A percentile compares a stretch with the other conserved stretches of the same genome.
phyloP scores from a whole-genome alignment of 1,284 basidiomycete genomes.

The Leccinum subrobustum region DNA sequence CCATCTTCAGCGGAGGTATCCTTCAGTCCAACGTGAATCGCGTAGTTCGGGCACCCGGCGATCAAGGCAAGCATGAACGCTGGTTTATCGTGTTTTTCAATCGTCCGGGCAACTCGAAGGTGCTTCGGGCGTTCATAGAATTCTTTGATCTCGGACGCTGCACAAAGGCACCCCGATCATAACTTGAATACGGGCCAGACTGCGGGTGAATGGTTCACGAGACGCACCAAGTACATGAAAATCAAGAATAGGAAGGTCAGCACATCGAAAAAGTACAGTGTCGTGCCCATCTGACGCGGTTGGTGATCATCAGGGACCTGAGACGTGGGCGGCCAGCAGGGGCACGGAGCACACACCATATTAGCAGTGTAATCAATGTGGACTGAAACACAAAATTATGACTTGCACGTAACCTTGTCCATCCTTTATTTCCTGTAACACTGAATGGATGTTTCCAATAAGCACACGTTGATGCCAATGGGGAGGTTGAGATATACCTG shows the following conservation, averaged over 20 bases:
- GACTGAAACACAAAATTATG: not conserved
- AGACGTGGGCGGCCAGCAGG: not conserved
- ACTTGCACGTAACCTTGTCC: not conserved
- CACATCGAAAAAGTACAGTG: not conserved
- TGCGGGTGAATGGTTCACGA: not conserved
- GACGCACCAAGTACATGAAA: not conserved
- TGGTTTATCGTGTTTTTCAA: not conserved
- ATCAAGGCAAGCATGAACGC: not conserved
- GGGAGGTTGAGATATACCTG: too few relatives aligned
- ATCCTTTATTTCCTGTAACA: not conserved
- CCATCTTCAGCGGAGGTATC: not conserved
- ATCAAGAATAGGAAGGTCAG: not conserved
- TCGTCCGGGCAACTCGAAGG: not conserved
- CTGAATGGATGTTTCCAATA: not conserved
- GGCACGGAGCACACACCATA: not conserved
- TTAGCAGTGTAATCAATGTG: conserved; percentile 1
- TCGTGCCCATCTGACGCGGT: not conserved
- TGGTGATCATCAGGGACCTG: not conserved
- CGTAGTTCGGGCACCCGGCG: not conserved
- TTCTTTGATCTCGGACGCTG: not conserved
- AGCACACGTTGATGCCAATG: too few relatives aligned
- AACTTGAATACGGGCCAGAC: not conserved
- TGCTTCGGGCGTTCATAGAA: conserved; percentile 10
- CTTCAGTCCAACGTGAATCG: not conserved
- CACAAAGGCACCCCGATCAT: not conserved